phyloP scores from a whole-genome alignment of 352 stramenopile genomes.

The Phytophthora litchii region DNA sequence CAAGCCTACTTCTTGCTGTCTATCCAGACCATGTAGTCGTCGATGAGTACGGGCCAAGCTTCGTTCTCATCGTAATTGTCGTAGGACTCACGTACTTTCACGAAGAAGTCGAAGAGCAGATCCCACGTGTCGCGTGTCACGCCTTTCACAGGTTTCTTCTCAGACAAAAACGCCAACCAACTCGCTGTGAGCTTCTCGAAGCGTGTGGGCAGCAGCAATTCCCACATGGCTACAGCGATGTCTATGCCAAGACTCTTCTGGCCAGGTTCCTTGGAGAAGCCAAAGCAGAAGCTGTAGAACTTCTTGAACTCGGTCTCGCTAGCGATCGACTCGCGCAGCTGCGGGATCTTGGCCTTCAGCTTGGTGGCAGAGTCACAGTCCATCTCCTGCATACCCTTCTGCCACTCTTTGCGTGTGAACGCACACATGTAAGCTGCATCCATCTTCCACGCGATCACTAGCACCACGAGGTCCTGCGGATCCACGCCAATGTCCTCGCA shows the following conservation, averaged over 20 bases:
- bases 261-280: slow-evolving; percentile 88
- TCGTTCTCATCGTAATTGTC: slow-evolving; percentile 90
- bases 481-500: slow-evolving; percentile 81
- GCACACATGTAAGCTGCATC: slow-evolving; percentile 84
- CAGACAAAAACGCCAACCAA: slow-evolving; percentile 80
- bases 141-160: slow-evolving; percentile 79
- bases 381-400: slow-evolving; percentile 78
- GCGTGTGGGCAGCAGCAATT: slow-evolving; percentile 67
- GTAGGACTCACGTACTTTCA: slow-evolving; percentile 81
- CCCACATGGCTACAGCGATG: slow-evolving; percentile 88
- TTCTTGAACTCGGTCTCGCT: slow-evolving; percentile 71
- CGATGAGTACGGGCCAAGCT: slow-evolving; percentile 89
- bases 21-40: slow-evolving; percentile 91
- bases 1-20: slow-evolving; percentile 58
- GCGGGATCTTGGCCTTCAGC: slow-evolving; percentile 62
- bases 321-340: slow-evolving; percentile 61
- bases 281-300: slow-evolving; percentile 90
- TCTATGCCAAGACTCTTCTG: slow-evolving; percentile 88
- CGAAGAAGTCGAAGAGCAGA: slow-evolving; percentile 85
- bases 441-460: slow-evolving; percentile 91
- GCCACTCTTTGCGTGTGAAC: slow-evolving; percentile 87
- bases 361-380: slow-evolving; percentile 69
- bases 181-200: slow-evolving; percentile 72
- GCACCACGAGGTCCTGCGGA: slow-evolving; percentile 76
- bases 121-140: slow-evolving; percentile 90